Evolutionary conservation across 163 green algal species (phyloP).

Genomic region (Scenedesmus sp.): DNA sequence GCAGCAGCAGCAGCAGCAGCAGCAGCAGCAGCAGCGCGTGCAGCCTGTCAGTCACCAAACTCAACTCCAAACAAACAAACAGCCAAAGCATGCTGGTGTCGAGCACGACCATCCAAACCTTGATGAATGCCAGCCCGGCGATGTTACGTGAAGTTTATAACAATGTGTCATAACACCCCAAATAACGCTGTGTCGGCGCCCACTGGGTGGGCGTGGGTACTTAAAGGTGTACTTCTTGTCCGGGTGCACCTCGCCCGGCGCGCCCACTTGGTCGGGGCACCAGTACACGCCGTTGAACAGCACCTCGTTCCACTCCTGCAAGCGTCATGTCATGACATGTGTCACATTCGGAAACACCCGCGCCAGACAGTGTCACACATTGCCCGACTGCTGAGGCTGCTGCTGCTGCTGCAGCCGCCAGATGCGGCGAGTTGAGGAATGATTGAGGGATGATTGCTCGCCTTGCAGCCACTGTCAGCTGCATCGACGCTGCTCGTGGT

Average conservation of each 20-base stretch:
- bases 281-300: conserved; percentile 99
- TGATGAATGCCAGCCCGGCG: no score
- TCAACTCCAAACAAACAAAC: no score
- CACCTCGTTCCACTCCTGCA: conserved; percentile 94
- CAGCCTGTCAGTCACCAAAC: no score
- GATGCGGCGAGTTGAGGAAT: no score
- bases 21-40: neutral
- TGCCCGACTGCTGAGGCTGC: neutral
- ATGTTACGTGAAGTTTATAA: no score
- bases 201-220: conserved; percentile 89
- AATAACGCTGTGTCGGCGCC: neutral
- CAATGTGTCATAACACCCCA: neutral
- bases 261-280: conserved; percentile 75
- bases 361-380: no score
- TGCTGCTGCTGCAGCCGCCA: conserved; percentile 4
- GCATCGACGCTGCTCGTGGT: neutral
- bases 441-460: no score
- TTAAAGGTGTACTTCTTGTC: conserved; percentile 95
- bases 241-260: conserved; percentile 63
- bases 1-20: conserved; percentile 1
- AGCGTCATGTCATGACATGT: neutral
- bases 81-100: no score
- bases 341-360: no score
- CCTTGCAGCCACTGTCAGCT: no score
- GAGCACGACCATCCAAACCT: no score